Conservation (phyloP, 768 basidiomycete species). For the Boletellus ananas region DNA sequence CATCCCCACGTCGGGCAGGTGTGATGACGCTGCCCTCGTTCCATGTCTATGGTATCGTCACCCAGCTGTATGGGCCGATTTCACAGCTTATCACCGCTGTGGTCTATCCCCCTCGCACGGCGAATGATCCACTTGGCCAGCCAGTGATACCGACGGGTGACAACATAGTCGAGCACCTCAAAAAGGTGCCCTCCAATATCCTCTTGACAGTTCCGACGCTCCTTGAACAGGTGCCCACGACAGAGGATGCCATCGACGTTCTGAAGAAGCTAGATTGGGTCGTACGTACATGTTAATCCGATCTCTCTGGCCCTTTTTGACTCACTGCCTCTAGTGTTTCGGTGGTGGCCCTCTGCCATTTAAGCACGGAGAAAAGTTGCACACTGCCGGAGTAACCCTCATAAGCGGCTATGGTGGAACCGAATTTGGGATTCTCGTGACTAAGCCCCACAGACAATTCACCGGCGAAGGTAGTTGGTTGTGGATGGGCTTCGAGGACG, state of each 20-base stretch:
- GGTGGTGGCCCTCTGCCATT: conserved; percentile 39
- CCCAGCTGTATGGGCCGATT: conserved; percentile 19
- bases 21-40: conserved; percentile 28
- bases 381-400: conserved; percentile 32
- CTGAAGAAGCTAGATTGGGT: conserved; percentile 27
- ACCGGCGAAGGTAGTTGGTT: conserved; percentile 30
- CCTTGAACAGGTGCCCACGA: conserved; percentile 35
- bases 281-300: conserved; percentile 18
- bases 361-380: conserved; percentile 33
- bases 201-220: conserved; percentile 38
- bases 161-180: conserved; percentile 36
- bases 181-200: conserved; percentile 24
- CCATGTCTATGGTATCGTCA: conserved; percentile 20
- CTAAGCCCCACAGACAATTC: conserved; percentile 3
- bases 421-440: conserved; percentile 19
- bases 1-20: conserved; percentile 15
- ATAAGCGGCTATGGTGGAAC: conserved; percentile 37
- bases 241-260: conserved; percentile 20
- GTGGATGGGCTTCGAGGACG: conserved; percentile 31
- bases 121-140: conserved; percentile 13
- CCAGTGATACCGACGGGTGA: conserved; percentile 39
- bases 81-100: conserved; percentile 11
- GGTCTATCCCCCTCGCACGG: conserved; percentile 28
- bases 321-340: conserved; percentile 24
- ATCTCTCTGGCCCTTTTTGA: no score